A percentile compares a stretch with the other conserved stretches of the same genome.
phyloP scores from a whole-genome alignment of 768 basidiomycete genomes.

The Rhodotorula paludigena region DNA sequence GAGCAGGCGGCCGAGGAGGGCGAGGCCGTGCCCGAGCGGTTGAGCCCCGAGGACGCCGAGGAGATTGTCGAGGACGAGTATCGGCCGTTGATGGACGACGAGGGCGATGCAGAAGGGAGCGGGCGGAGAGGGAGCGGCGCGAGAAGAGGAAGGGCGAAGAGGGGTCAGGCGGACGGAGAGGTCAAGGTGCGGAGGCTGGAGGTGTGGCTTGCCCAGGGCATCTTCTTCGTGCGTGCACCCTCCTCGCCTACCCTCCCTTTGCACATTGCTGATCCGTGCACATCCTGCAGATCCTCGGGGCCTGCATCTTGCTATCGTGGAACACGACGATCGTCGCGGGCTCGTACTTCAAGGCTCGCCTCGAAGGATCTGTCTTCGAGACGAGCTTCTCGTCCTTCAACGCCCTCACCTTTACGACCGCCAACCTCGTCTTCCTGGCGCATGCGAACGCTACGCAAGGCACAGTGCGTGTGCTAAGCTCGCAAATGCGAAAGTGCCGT shows the following conservation, averaged over 20 bases:
- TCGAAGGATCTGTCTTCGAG: conserved; percentile 24
- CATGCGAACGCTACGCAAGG: conserved; percentile 34
- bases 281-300: conserved; percentile 18
- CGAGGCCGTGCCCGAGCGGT: conserved; percentile 14
- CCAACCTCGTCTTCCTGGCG: conserved; percentile 36
- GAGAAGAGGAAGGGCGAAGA: neutral
- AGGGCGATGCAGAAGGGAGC: neutral
- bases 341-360: conserved; percentile 27
- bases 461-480: conserved; percentile 6
- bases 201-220: conserved; percentile 16
- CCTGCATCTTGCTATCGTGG: conserved; percentile 40
- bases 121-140: neutral
- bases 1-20: conserved; percentile 5
- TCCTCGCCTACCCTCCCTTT: too few species aligned
- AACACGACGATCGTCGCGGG: conserved; percentile 38
- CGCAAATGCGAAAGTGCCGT: neutral
- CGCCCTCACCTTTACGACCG: conserved; percentile 34
- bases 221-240: conserved; percentile 24
- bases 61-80: conserved; percentile 31
- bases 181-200: conserved; percentile 25
- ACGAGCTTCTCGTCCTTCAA: conserved; percentile 21
- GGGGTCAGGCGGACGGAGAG: neutral
- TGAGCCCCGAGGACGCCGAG: conserved; percentile 22
- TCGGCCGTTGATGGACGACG: conserved; percentile 31
- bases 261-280: too few species aligned